Evolutionary conservation across 345 rosid genomes (phyloP).

Genomic region (Nephelium lappaceum): DNA sequence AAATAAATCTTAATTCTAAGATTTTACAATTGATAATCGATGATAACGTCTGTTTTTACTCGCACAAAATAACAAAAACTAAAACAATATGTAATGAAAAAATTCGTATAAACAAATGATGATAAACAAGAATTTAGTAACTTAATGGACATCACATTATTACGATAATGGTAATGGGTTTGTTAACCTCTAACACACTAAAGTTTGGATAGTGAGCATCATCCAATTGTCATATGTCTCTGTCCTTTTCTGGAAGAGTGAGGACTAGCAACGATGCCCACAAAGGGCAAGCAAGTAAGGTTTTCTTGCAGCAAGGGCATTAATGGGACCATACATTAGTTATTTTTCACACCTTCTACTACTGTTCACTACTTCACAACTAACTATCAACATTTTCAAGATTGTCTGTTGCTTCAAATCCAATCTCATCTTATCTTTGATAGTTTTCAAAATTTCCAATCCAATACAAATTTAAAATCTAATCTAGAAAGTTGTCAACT

Average conservation of each 20-base stretch:
- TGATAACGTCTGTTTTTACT: too few species aligned
- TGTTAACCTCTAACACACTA: neutral
- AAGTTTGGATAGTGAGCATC: neutral
- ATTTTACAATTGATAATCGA: too few species aligned
- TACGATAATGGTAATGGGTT: neutral
- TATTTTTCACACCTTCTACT: neutral
- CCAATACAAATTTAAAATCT: neutral
- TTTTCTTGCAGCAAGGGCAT: conserved; percentile 25
- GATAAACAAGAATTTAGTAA: too few species aligned
- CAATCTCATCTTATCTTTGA: neutral
- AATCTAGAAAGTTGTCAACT: neutral
- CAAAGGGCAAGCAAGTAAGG: neutral
- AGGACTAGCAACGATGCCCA: neutral
- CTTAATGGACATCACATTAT: too few species aligned
- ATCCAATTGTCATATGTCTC: neutral
- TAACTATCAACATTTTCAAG: neutral
- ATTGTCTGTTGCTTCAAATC: neutral
- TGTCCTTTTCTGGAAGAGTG: neutral
- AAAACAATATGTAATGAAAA: too few species aligned
- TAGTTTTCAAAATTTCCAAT: neutral
- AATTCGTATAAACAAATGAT: too few species aligned
- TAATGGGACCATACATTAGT: conserved; percentile 9
- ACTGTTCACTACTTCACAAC: neutral
- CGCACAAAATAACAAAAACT: too few species aligned
- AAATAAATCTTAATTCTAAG: too few species aligned